phyloP scores from a whole-genome alignment of 75 land plant genomes.

The Sequoiadendron giganteum region DNA sequence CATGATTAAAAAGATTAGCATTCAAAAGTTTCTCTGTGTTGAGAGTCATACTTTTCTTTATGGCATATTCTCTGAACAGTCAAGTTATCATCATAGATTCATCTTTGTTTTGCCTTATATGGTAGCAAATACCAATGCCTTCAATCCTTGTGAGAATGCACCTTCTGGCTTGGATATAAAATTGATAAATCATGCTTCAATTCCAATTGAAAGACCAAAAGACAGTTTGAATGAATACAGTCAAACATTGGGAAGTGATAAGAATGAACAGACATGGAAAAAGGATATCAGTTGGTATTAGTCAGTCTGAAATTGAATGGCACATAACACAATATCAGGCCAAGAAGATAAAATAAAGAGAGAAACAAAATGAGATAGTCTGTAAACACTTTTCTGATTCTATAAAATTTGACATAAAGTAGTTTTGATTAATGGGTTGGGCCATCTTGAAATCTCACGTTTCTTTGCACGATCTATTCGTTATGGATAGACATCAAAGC shows the following conservation, averaged over 20 bases:
- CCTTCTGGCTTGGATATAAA: not conserved
- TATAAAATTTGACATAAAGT: too few species aligned
- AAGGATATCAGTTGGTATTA: not conserved
- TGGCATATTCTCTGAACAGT: not conserved
- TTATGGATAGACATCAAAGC: too few species aligned
- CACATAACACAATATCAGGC: not conserved
- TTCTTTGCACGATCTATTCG: too few species aligned
- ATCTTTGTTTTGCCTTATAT: not conserved
- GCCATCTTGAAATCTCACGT: too few species aligned
- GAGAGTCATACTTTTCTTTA: not conserved
- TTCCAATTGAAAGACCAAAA: not conserved
- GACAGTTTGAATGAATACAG: not conserved
- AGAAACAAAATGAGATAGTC: too few species aligned
- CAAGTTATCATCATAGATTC: not conserved
- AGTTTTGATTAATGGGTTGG: too few species aligned
- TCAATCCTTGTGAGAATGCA: not conserved
- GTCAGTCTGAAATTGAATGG: not conserved
- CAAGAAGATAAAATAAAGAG: not conserved
- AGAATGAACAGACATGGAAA: not conserved
- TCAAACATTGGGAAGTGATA: not conserved
- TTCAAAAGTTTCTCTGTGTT: not conserved
- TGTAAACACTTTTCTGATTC: too few species aligned
- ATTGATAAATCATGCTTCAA: not conserved
- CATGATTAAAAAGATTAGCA: not conserved
- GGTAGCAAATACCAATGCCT: not conserved